Evolutionary conservation across 768 basidiomycete genomes (phyloP), one percentile per base, ranked within the genome.

Genomic region (Kwoniella pini): DNA sequence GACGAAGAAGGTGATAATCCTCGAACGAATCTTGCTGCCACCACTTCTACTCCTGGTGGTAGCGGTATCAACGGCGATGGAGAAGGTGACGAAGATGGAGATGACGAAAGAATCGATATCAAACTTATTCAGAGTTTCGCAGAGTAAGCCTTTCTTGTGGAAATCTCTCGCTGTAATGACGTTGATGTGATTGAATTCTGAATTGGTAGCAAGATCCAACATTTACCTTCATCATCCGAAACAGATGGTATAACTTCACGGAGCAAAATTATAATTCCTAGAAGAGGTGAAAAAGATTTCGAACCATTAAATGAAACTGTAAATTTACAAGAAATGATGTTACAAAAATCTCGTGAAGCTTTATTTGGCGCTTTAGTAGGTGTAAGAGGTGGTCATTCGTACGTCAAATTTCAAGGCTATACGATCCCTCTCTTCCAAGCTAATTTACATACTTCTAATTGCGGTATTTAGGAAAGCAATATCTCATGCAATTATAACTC

Each of bases 241-340:
- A 42, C 49, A 2, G 43, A 49, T 24, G 54, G 60, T 11, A 44
- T 48, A 17, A 54, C 51, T 12, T 6, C 54, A 24, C 55, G 67
- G 51, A 24, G 44, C 27, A 72, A 71, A 51, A 72, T 80, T 2
- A 81, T 89, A 5, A 94, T 99, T 51, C 96, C 96, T 5, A 94
- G 90, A 77, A 85, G 96, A 26, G 96, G 96, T 1, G 96, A 98
- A 79, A 98, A 99, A 75, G 94, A 98, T 65, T 98, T 92, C 67
- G 95, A 98, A 75, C 96, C 96, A 1, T 82, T 67, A 71, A 80
- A 52, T 81, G 82, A 54, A 81, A 77, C 77, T 4, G 71, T 74
- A 0, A 79, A 79, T 30, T 70, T 79, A 21, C 96, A 98, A 72
- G 79, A 85, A 26, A 88, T 91, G 79, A 84, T 90, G 61, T 83